These are phyloP conservation scores for Aspergillus japonicus DNA, from an alignment of 2,329 filamentous ascomycete genomes.

Conservation along the genomic window DNA sequence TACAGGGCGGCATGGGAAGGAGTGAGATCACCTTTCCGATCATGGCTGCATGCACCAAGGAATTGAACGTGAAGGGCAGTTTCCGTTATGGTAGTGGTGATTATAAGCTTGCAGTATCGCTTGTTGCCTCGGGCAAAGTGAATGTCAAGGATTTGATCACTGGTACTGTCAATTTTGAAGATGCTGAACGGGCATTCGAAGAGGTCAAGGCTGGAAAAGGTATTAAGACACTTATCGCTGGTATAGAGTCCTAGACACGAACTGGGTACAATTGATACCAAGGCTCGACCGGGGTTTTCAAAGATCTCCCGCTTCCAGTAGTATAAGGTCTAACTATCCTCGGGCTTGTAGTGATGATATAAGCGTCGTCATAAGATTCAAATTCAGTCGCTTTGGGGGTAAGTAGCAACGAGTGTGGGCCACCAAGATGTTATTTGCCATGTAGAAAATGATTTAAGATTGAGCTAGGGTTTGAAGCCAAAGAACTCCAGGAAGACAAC, in stretches of 20 bases:
- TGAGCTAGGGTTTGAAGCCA: not conserved
- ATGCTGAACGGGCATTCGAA: slow-evolving; percentile 83
- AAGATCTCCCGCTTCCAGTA: not conserved
- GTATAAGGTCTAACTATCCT: too few relatives aligned
- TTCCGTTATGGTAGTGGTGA: slow-evolving; percentile 90
- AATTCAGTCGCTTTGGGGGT: not conserved
- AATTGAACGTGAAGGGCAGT: slow-evolving; percentile 80
- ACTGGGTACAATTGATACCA: not conserved
- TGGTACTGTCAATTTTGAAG: slow-evolving; percentile 70
- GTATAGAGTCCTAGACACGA: slow-evolving; percentile 26
- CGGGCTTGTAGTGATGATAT: not conserved
- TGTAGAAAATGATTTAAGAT: not conserved
- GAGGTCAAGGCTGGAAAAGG: slow-evolving; percentile 79
- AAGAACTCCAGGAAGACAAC: not conserved
- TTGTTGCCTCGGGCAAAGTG: slow-evolving; percentile 71
- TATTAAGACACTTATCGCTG: slow-evolving; percentile 49
- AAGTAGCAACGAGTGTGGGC: not conserved
- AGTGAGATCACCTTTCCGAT: slow-evolving; percentile 88
- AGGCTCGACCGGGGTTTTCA: not conserved
- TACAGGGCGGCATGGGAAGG: slow-evolving; percentile 89
- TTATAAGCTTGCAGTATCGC: slow-evolving; percentile 77
- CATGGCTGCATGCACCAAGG: slow-evolving; percentile 83
- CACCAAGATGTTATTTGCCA: not conserved
- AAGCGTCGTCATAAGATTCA: not conserved
- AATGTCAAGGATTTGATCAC: slow-evolving; percentile 77